phyloP scores from a whole-genome alignment of 768 basidiomycete species.

The Pulveroboletus sp. region DNA sequence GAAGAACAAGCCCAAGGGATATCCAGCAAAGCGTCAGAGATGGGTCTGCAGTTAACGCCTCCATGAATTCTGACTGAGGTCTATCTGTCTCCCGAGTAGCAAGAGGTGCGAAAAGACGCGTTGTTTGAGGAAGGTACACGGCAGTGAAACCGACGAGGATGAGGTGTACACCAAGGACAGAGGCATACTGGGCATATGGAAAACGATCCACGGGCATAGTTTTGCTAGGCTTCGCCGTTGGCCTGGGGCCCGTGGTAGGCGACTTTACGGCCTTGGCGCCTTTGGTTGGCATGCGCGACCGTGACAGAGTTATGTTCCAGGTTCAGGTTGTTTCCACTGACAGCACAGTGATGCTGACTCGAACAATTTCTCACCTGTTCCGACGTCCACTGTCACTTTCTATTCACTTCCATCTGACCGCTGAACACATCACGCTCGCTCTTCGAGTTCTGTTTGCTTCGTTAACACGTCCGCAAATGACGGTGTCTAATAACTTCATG shows the following conservation, averaged over 20 bases:
- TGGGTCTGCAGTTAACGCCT: constrained; percentile 61
- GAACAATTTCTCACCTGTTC: not conserved
- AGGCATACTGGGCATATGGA: constrained; percentile 60
- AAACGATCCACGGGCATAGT: constrained; percentile 27
- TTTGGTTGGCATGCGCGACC: not conserved
- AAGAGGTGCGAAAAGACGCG: constrained; percentile 41
- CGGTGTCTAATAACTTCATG: not conserved
- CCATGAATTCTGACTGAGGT: constrained; percentile 71
- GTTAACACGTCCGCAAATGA: not conserved
- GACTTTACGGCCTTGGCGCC: not conserved
- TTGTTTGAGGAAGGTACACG: constrained; percentile 68
- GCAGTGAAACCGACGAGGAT: constrained; percentile 63
- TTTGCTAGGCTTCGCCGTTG: not conserved
- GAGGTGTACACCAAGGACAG: constrained; percentile 65
- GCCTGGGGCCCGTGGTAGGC: constrained; percentile 1
- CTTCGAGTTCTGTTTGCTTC: constrained; percentile 1
- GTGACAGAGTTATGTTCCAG: not conserved
- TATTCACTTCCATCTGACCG: not conserved
- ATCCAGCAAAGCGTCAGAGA: constrained; percentile 56
- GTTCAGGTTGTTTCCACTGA: too few species aligned
- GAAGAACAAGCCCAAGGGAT: constrained; percentile 48
- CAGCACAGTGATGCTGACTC: not conserved
- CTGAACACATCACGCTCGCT: not conserved
- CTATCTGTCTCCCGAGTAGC: constrained; percentile 43
- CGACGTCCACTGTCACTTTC: constrained; percentile 5